Percentiles rank a stretch among this genome's conserved stretches.
Conservation (phyloP, 768 basidiomycete species). For the Cystofilobasidium ferigula region DNA sequence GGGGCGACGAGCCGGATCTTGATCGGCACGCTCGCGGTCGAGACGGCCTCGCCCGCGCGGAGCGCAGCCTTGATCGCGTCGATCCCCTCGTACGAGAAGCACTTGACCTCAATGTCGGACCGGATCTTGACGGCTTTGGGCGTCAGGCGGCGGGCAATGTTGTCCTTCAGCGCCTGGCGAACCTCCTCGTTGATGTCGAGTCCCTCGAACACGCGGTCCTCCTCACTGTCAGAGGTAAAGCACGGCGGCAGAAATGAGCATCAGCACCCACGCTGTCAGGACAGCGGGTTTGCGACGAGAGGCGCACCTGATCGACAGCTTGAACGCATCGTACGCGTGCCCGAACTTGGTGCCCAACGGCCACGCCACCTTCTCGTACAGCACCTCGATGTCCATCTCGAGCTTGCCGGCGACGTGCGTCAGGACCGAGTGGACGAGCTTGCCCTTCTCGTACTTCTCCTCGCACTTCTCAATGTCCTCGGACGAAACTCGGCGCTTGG, state of each 20-base stretch:
- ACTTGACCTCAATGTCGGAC: conserved; percentile 93
- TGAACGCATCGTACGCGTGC: conserved; percentile 95
- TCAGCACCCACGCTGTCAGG: neutral
- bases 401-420: conserved; percentile 51
- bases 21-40: conserved; percentile 83
- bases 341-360: conserved; percentile 84
- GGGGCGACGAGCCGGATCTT: conserved; percentile 95
- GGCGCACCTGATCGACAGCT: conserved; percentile 76
- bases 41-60: conserved; percentile 69
- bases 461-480: conserved; percentile 99
- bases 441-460: conserved; percentile 95
- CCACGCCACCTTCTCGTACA: conserved; percentile 89
- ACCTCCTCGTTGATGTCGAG: conserved; percentile 51
- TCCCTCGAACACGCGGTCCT: conserved; percentile 67
- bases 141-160: conserved; percentile 87
- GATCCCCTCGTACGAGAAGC: conserved; percentile 89
- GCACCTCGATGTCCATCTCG: conserved; percentile 51
- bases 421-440: conserved; percentile 85
- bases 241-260: neutral
- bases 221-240: conserved; percentile 44
- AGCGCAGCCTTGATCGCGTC: conserved; percentile 92
- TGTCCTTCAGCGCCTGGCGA: conserved; percentile 55
- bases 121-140: conserved; percentile 98
- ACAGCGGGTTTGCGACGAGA: conserved; percentile 20
- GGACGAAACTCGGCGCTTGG: conserved; percentile 92